A percentile compares a stretch with the other conserved stretches of the same genome.
Conservation (phyloP, 257 asterid species). For the Misopates orontium region DNA sequence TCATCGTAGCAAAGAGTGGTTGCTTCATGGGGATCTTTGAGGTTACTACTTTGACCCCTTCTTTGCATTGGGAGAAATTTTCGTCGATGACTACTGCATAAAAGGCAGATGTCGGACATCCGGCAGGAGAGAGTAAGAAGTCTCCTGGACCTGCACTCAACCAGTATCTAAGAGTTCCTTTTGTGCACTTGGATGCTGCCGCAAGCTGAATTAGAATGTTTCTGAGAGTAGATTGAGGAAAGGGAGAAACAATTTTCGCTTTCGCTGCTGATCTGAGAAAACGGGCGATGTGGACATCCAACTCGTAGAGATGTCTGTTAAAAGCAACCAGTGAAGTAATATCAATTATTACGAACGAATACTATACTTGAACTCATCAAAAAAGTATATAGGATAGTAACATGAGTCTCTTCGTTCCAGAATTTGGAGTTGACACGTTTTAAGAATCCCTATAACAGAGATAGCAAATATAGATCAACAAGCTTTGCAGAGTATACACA, state of each 20-base stretch:
- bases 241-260: slow-evolving; percentile 61
- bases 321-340: background rate
- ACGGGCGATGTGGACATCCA: slow-evolving; percentile 80
- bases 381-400: no score
- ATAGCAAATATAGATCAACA: background rate
- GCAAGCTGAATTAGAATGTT: slow-evolving; percentile 81
- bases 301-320: slow-evolving; percentile 63
- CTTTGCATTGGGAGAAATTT: slow-evolving; percentile 58
- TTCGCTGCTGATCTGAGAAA: slow-evolving; percentile 76
- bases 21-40: slow-evolving; percentile 78
- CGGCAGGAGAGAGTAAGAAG: slow-evolving; percentile 72
- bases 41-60: slow-evolving; percentile 74
- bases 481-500: slow-evolving; percentile 23
- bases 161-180: slow-evolving; percentile 82
- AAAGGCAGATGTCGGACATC: slow-evolving; percentile 73
- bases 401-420: no score
- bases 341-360: background rate
- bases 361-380: no score
- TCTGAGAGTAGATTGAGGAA: slow-evolving; percentile 51
- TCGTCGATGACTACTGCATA: slow-evolving; percentile 78
- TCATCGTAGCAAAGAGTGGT: slow-evolving; percentile 75
- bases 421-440: no score
- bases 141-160: slow-evolving; percentile 86
- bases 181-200: slow-evolving; percentile 59
- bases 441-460: background rate